Percentiles rank a stretch among this genome's conserved stretches.
These are phyloP conservation scores for Globisporangium iwayamae DNA, from an alignment of 352 stramenopile species.

Conservation along the genomic window DNA sequence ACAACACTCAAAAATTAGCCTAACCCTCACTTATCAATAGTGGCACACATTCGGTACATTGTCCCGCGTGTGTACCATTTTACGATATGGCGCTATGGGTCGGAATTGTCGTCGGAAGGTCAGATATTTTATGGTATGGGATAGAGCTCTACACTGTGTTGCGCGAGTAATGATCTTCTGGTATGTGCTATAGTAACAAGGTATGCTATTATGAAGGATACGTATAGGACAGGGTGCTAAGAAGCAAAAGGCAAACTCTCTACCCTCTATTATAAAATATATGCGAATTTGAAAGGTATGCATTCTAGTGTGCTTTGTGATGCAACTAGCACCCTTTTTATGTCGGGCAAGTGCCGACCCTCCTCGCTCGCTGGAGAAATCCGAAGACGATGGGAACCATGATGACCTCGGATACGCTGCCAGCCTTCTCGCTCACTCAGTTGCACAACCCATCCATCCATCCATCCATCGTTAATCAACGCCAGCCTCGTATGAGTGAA, in stretches of 20 bases:
- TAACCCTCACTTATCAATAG: no score
- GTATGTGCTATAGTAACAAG: background rate
- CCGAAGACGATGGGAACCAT: background rate
- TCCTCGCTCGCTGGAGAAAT: background rate
- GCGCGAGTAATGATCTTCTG: background rate
- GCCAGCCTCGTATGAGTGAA: background rate
- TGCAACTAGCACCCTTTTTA: no score
- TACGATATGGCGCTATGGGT: no score
- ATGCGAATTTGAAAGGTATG: background rate
- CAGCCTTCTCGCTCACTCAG: background rate
- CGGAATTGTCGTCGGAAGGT: no score
- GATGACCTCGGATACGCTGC: background rate
- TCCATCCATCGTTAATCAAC: constrained; percentile 5
- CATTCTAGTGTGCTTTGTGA: background rate
- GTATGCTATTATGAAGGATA: background rate
- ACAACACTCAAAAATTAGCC: no score
- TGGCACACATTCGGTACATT: no score
- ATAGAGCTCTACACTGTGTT: background rate
- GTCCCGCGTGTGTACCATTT: no score
- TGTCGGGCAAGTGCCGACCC: no score
- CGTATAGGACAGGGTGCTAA: no score
- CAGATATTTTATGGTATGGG: no score
- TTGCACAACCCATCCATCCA: background rate
- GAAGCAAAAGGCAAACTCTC: no score
- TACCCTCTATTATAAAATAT: no score